These are phyloP conservation scores for Neopestalotiopsis sp. DNA, from an alignment of 2,329 filamentous ascomycete genomes.

Conservation along the genomic window DNA sequence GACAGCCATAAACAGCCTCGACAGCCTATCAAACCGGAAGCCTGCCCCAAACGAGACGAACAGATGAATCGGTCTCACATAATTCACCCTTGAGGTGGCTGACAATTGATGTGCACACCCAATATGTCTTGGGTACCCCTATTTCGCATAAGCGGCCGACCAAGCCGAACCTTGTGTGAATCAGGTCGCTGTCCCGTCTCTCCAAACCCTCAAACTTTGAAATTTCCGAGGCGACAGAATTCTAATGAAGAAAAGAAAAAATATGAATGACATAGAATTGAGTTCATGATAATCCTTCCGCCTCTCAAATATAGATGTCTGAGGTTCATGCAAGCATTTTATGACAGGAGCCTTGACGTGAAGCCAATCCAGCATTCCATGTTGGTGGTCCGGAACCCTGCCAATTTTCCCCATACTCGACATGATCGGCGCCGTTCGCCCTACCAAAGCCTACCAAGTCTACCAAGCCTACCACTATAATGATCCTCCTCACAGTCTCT, in stretches of 20 bases:
- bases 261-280: neutral
- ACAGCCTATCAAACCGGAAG: neutral
- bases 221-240: neutral
- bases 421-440: constrained; percentile 1
- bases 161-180: constrained; percentile 1
- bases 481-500: neutral
- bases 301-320: constrained; percentile 5
- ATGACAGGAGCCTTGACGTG: neutral
- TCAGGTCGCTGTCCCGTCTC: neutral
- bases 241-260: neutral
- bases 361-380: neutral
- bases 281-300: neutral
- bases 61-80: neutral
- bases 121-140: neutral
- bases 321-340: neutral
- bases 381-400: neutral
- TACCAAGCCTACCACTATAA: neutral
- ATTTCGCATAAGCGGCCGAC: constrained; percentile 8
- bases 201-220: neutral
- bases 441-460: too few relatives aligned
- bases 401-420: neutral
- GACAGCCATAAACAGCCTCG: neutral
- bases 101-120: neutral
- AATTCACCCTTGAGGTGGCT: constrained; percentile 3
- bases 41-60: neutral